A percentile compares a stretch with the other conserved stretches of the same genome.
Conservation (phyloP, 805 yeast species). For the Ogataea degrootiae region DNA sequence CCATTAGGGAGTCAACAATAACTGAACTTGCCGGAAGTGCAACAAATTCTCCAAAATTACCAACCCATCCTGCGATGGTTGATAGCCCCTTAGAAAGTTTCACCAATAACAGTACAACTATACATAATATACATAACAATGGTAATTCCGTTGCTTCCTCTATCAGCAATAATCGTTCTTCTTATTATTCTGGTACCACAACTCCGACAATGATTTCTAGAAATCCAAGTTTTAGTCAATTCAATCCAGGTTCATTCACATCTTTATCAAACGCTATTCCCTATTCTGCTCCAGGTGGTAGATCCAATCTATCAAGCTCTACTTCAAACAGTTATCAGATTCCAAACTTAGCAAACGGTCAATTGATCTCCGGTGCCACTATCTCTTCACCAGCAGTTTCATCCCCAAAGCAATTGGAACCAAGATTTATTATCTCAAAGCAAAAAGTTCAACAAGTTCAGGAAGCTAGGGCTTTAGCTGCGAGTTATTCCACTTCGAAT, state of each 20-base stretch:
- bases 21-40: not conserved
- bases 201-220: constrained; percentile 11
- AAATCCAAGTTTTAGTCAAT: constrained; percentile 10
- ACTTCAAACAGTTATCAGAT: constrained; percentile 27
- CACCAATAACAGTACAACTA: too few relatives aligned
- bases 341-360: constrained; percentile 54
- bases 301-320: constrained; percentile 26
- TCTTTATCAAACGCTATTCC: constrained; percentile 62
- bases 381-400: constrained; percentile 68
- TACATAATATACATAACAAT: too few relatives aligned
- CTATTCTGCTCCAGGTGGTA: constrained; percentile 68
- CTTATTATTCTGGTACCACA: not conserved
- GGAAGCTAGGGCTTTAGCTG: constrained; percentile 36
- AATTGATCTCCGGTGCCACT: constrained; percentile 54
- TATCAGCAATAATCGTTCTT: not conserved
- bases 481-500: not conserved
- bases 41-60: not conserved
- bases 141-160: not conserved
- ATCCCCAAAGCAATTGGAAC: constrained; percentile 60
- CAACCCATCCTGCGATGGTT: not conserved
- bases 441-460: constrained; percentile 60
- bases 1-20: not conserved
- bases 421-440: constrained; percentile 78
- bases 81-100: too few relatives aligned
- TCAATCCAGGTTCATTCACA: constrained; percentile 24